These are phyloP conservation scores for Microascus cirrosus DNA, from an alignment of 2,329 filamentous ascomycete species.

Conservation along the genomic window DNA sequence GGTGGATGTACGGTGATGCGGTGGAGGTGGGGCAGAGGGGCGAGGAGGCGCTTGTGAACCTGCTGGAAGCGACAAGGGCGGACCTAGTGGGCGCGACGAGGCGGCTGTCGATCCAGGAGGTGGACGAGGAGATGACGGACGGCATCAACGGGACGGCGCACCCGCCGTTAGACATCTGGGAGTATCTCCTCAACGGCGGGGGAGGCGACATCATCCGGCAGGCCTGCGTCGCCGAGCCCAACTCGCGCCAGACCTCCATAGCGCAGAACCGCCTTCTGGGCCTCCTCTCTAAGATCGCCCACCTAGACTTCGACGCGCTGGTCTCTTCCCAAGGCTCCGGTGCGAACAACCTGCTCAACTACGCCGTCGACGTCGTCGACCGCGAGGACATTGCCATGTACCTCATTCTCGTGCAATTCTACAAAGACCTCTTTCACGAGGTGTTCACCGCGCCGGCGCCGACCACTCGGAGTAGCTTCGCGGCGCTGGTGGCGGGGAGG, in stretches of 20 bases:
- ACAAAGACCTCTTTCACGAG: conserved; percentile 2
- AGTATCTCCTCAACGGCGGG: not conserved
- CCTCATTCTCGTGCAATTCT: conserved; percentile 5
- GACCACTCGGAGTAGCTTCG: not conserved
- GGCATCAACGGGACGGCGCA: not conserved
- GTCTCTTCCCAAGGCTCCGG: conserved; percentile 15
- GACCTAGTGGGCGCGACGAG: not conserved
- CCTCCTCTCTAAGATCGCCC: not conserved
- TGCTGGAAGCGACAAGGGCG: not conserved
- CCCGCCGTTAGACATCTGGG: not conserved
- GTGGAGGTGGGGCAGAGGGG: conserved; percentile 2
- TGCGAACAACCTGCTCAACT: conserved; percentile 33
- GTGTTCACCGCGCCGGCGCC: not conserved
- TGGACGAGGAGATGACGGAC: not conserved
- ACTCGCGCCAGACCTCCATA: conserved; percentile 1
- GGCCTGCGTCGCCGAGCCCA: not conserved
- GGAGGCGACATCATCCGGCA: not conserved
- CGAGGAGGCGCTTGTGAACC: conserved; percentile 2
- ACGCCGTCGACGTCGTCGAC: conserved; percentile 17
- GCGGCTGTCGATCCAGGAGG: not conserved
- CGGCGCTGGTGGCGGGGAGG: not conserved
- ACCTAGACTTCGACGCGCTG: not conserved
- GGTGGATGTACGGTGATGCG: not conserved
- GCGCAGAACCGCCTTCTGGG: conserved; percentile 4
- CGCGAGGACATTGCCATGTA: conserved; percentile 3